A percentile compares a stretch with the other conserved stretches of the same genome.
These are phyloP conservation scores for Quillaja saponaria DNA, from an alignment of 306 rosid species.

Conservation along the genomic window DNA sequence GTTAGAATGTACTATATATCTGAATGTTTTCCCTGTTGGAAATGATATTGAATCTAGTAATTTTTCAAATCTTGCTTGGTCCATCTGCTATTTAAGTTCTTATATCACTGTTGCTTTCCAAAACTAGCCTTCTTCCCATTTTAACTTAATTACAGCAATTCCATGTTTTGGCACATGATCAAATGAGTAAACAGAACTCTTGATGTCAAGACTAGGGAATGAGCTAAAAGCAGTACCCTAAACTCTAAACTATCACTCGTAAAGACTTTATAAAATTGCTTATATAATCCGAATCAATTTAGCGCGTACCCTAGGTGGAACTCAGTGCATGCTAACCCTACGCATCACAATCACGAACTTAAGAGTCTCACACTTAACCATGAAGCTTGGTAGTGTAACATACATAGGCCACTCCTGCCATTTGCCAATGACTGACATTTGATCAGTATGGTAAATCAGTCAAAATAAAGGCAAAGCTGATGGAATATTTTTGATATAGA, in stretches of 20 bases:
- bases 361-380: too few relatives aligned
- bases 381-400: too few relatives aligned
- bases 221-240: too few relatives aligned
- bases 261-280: too few relatives aligned
- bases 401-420: too few relatives aligned
- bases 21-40: slow-evolving; percentile 35
- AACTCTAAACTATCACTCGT: too few relatives aligned
- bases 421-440: too few relatives aligned
- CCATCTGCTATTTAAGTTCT: slow-evolving; percentile 37
- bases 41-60: slow-evolving; percentile 34
- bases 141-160: not conserved
- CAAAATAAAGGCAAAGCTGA: slow-evolving; percentile 32
- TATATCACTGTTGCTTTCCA: slow-evolving; percentile 20
- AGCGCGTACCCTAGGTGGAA: too few relatives aligned
- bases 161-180: not conserved
- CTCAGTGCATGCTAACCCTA: too few relatives aligned
- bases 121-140: slow-evolving; percentile 34
- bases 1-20: slow-evolving; percentile 29
- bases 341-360: too few relatives aligned
- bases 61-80: slow-evolving; percentile 42
- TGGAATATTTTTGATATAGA: slow-evolving; percentile 36
- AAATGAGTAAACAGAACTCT: not conserved
- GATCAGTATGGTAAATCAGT: slow-evolving; percentile 28
- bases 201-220: too few relatives aligned
- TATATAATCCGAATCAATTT: too few relatives aligned